Evolutionary conservation across 208 protist genomes (phyloP).

Genomic region (Angomonas ambiguus): DNA sequence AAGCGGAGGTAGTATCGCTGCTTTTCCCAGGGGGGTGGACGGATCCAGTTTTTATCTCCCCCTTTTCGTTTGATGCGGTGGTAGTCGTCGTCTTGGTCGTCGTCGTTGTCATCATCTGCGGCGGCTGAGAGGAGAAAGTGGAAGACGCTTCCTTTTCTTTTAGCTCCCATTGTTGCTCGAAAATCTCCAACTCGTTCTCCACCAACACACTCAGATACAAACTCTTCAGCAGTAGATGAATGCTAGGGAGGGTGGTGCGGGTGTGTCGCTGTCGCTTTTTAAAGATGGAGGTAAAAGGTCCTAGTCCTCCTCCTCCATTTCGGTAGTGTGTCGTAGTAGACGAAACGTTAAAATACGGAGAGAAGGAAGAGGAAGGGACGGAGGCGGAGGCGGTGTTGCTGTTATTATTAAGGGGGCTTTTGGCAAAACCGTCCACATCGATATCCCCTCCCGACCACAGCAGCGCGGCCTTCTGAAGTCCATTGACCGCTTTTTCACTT

Average conservation of each 20-base stretch:
- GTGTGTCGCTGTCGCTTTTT: slow-evolving; percentile 62
- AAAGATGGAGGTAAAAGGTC: slow-evolving; percentile 51
- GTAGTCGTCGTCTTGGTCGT: background rate
- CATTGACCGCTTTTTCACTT: slow-evolving; percentile 73
- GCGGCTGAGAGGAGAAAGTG: background rate
- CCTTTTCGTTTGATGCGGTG: too few species aligned
- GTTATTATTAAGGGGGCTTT: too few species aligned
- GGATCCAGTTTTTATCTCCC: too few species aligned
- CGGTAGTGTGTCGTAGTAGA: background rate
- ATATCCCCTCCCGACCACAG: slow-evolving; percentile 61
- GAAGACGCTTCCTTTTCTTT: background rate
- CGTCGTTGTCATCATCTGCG: background rate
- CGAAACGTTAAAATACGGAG: background rate
- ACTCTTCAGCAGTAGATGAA: slow-evolving; percentile 72
- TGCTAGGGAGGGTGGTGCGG: slow-evolving; percentile 52
- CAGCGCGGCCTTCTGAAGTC: slow-evolving; percentile 66
- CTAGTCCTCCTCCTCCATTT: slow-evolving; percentile 37
- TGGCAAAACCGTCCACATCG: slow-evolving; percentile 29
- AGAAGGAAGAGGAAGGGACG: background rate
- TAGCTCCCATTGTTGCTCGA: slow-evolving; percentile 3
- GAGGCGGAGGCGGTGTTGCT: too few species aligned
- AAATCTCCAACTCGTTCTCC: slow-evolving; percentile 29
- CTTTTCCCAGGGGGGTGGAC: too few species aligned
- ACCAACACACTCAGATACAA: slow-evolving; percentile 59
- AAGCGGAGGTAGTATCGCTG: background rate